These are phyloP conservation scores for Dorcoceras hygrometricum DNA, from an alignment of 257 asterid genomes.

Conservation along the genomic window DNA sequence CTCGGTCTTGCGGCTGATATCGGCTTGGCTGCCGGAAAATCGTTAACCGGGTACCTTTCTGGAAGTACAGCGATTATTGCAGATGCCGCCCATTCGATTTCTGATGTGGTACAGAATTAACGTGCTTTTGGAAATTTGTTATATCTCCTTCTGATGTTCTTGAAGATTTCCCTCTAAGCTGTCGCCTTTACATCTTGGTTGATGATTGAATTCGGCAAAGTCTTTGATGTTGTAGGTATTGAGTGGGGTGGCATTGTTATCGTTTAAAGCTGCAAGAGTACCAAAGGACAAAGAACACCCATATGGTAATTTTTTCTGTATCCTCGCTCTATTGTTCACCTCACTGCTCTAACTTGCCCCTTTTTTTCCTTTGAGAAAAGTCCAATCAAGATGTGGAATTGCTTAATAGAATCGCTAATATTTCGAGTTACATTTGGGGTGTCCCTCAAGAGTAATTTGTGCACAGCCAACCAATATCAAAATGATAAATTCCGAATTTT, in stretches of 20 bases:
- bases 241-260: slow-evolving; percentile 90
- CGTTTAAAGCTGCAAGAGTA: slow-evolving; percentile 78
- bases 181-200: not conserved
- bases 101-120: slow-evolving; percentile 75
- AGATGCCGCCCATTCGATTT: slow-evolving; percentile 92
- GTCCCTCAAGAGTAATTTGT: not conserved
- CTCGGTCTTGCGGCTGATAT: slow-evolving; percentile 89
- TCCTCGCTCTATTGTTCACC: slow-evolving; percentile 50
- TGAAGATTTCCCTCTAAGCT: not conserved
- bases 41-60: slow-evolving; percentile 73
- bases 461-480: not conserved
- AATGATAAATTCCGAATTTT: not conserved
- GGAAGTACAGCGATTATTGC: slow-evolving; percentile 98
- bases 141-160: not conserved
- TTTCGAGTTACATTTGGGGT: not conserved
- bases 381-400: not conserved
- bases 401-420: not conserved
- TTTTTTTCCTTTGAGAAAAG: not conserved
- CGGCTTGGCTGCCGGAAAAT: slow-evolving; percentile 82
- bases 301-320: slow-evolving; percentile 93
- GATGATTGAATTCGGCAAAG: slow-evolving; percentile 11
- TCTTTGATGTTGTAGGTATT: slow-evolving; percentile 55
- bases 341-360: slow-evolving; percentile 24
- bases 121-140: not conserved
- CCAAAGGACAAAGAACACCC: slow-evolving; percentile 99